A percentile compares a stretch with the other conserved stretches of the same genome.
These are phyloP conservation scores for Parachaetomium inaequale DNA, from an alignment of 495 filamentous ascomycete species.

Conservation along the genomic window DNA sequence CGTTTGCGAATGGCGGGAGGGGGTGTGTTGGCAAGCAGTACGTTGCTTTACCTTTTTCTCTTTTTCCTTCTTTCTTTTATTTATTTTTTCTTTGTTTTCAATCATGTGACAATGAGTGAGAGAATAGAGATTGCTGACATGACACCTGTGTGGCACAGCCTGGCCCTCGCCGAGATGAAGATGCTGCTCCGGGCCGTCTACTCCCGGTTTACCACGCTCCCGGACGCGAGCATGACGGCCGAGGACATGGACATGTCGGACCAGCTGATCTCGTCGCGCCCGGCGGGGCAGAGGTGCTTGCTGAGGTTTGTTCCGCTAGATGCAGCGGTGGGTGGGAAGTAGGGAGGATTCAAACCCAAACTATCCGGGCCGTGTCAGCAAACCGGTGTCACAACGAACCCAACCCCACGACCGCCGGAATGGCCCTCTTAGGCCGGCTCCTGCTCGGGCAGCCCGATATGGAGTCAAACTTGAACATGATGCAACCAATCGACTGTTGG, in stretches of 20 bases:
- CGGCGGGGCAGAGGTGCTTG: slow-evolving; percentile 52
- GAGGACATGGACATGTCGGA: slow-evolving; percentile 56
- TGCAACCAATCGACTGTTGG: neutral
- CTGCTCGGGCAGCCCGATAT: neutral
- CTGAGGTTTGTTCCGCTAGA: slow-evolving; percentile 36
- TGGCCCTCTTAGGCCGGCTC: neutral
- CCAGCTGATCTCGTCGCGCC: slow-evolving; percentile 58
- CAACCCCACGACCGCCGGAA: neutral
- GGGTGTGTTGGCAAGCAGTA: slow-evolving; percentile 58
- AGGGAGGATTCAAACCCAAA: neutral
- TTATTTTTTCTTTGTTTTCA: neutral
- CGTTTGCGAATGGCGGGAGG: slow-evolving; percentile 53
- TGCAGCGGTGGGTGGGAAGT: neutral
- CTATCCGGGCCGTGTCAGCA: neutral
- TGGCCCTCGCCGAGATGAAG: slow-evolving; percentile 67
- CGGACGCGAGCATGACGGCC: slow-evolving; percentile 50
- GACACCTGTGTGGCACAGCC: slow-evolving; percentile 34
- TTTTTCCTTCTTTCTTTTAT: neutral
- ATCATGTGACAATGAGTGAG: neutral
- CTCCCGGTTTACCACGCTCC: slow-evolving; percentile 50
- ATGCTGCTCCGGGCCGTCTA: slow-evolving; percentile 56
- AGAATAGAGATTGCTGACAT: slow-evolving; percentile 24
- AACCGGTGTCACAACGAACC: neutral
- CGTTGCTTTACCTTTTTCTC: no score
- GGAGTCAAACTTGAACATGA: neutral